Evolutionary conservation across 2,329 filamentous ascomycete species (phyloP).

Genomic region (Diaporthe aspalathi): DNA sequence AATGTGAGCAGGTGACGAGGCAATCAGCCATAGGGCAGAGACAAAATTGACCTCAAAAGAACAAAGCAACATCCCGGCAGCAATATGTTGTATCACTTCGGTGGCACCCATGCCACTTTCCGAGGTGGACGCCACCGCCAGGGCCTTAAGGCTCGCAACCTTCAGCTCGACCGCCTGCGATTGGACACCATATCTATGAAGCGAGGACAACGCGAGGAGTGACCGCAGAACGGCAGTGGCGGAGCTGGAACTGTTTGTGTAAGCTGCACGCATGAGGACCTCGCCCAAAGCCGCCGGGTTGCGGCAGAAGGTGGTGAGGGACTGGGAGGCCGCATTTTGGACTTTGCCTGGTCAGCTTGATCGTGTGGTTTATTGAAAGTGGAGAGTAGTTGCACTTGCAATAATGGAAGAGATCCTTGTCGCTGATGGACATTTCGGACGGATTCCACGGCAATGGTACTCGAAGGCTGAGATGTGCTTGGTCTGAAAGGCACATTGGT

Average conservation of each 20-base stretch:
- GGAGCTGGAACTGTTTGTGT: slow-evolving; percentile 15
- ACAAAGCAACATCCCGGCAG: not conserved
- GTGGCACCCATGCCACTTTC: not conserved
- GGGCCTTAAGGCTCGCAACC: not conserved
- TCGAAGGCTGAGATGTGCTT: not conserved
- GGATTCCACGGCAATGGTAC: not conserved
- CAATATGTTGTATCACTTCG: not conserved
- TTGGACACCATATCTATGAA: slow-evolving; percentile 8
- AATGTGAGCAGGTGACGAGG: not conserved
- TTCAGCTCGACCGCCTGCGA: slow-evolving; percentile 17
- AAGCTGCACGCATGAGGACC: slow-evolving; percentile 42
- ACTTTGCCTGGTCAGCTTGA: not conserved
- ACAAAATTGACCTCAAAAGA: not conserved
- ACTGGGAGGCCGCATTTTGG: slow-evolving; percentile 39
- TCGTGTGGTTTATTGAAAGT: not conserved
- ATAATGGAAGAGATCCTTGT: slow-evolving; percentile 17
- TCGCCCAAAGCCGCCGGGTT: slow-evolving; percentile 40
- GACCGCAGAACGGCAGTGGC: slow-evolving; percentile 1
- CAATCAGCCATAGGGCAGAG: not conserved
- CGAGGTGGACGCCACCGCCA: not conserved
- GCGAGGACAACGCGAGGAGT: not conserved
- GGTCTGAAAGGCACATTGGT: not conserved
- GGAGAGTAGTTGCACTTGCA: not conserved
- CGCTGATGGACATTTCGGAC: slow-evolving; percentile 7
- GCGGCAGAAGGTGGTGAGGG: slow-evolving; percentile 43